Conservation (phyloP, 192 early-diverging fungal genomes). For the Backusella circina region DNA sequence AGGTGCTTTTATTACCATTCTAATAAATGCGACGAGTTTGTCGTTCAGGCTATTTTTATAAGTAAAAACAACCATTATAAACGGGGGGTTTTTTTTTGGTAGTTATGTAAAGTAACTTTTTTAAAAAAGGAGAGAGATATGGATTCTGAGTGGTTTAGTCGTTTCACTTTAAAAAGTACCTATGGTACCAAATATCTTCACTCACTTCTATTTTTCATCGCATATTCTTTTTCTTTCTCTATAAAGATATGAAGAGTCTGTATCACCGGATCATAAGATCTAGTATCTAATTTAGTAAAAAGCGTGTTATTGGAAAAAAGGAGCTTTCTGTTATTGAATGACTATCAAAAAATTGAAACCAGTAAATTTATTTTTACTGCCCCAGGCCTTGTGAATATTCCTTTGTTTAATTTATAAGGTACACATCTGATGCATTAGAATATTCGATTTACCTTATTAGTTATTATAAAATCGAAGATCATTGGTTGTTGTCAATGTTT, state of each 20-base stretch:
- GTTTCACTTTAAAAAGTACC: too few relatives aligned
- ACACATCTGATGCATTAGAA: not conserved
- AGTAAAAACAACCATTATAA: too few relatives aligned
- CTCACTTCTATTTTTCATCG: not conserved
- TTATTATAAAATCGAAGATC: not conserved
- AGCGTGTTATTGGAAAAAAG: not conserved
- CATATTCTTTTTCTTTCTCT: not conserved
- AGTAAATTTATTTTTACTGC: not conserved
- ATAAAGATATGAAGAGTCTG: not conserved
- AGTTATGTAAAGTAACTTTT: too few relatives aligned
- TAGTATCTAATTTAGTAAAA: not conserved
- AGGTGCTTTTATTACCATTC: too few relatives aligned
- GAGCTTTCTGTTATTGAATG: not conserved
- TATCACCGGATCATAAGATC: not conserved
- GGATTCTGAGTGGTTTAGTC: too few relatives aligned
- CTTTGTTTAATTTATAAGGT: not conserved
- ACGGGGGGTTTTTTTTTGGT: too few relatives aligned
- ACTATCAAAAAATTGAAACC: not conserved
- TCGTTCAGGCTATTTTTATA: too few relatives aligned
- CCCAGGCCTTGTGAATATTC: not conserved
- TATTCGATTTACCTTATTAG: not conserved
- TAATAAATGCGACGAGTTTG: too few relatives aligned
- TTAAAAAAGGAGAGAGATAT: too few relatives aligned
- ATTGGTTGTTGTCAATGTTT: not conserved
- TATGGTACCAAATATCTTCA: too few relatives aligned